These are phyloP conservation scores for Suillus tomentosus DNA, from an alignment of 768 basidiomycete genomes.

Conservation along the genomic window DNA sequence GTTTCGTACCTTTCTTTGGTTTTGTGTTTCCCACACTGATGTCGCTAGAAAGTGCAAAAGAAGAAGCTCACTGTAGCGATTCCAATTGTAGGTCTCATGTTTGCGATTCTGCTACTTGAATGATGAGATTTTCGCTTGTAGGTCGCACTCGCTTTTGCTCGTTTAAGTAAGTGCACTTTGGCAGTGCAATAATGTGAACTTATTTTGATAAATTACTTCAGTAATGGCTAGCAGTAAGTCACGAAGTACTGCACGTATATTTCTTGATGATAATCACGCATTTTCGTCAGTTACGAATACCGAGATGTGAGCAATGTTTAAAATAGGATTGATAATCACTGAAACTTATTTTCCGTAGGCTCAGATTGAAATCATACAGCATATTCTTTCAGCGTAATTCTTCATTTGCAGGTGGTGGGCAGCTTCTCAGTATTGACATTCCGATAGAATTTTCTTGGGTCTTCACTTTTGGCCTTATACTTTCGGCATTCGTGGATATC, in stretches of 20 bases:
- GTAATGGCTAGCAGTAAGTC: constrained; percentile 25
- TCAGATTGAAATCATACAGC: constrained; percentile 15
- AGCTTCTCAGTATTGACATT: neutral
- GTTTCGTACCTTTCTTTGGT: constrained; percentile 9
- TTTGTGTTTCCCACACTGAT: neutral
- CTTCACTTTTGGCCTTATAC: constrained; percentile 47
- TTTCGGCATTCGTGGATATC: constrained; percentile 49
- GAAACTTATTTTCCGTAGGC: constrained; percentile 12
- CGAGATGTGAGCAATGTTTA: constrained; percentile 21
- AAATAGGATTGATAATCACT: neutral
- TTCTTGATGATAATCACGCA: neutral
- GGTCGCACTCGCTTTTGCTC: constrained; percentile 20
- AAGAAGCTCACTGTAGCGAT: constrained; percentile 18
- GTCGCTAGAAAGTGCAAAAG: constrained; percentile 16
- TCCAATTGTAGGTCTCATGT: constrained; percentile 17
- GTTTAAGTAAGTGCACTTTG: constrained; percentile 18
- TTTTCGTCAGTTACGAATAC: constrained; percentile 19
- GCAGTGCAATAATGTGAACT: neutral
- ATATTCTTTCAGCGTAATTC: constrained; percentile 15
- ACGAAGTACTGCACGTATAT: neutral
- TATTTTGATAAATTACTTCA: constrained; percentile 3
- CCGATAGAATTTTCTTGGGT: constrained; percentile 23
- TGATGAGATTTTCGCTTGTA: constrained; percentile 1
- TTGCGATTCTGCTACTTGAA: constrained; percentile 5
- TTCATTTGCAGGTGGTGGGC: constrained; percentile 14